phyloP scores from a whole-genome alignment of 83 land plant species.

The Diphasiastrum complanatum region DNA sequence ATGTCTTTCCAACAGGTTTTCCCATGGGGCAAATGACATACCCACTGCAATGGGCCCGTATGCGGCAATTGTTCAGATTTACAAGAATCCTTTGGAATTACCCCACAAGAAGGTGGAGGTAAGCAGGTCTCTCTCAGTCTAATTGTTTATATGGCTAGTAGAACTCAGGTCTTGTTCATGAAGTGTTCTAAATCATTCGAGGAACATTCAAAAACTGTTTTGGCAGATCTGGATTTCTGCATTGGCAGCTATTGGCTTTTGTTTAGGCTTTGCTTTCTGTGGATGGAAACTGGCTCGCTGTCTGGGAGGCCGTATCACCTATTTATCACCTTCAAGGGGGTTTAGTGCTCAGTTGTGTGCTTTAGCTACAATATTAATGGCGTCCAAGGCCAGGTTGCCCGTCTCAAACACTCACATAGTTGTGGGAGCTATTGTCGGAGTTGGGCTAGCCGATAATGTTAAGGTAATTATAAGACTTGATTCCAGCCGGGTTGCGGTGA shows the following conservation, averaged over 20 bases:
- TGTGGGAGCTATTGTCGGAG: constrained; percentile 28
- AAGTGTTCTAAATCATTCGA: constrained; percentile 1
- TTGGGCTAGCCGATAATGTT: constrained; percentile 24
- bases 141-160: neutral
- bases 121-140: neutral
- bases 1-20: constrained; percentile 21
- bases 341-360: constrained; percentile 31
- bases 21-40: constrained; percentile 34
- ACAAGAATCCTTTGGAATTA: neutral
- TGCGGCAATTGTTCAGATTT: constrained; percentile 22
- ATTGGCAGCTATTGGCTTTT: constrained; percentile 20
- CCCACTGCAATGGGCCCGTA: constrained; percentile 18
- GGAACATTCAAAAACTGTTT: neutral
- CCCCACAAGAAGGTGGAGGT: neutral
- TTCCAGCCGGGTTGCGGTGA: neutral
- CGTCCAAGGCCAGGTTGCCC: constrained; percentile 12
- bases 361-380: constrained; percentile 19
- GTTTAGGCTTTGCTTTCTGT: constrained; percentile 24
- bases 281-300: constrained; percentile 33
- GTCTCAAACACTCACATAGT: constrained; percentile 25
- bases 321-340: constrained; percentile 26
- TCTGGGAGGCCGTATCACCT: constrained; percentile 23
- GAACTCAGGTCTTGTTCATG: constrained; percentile 4
- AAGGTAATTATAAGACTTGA: too few relatives aligned
- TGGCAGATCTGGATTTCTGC: constrained; percentile 24